Evolutionary conservation across 2,329 filamentous ascomycete genomes (phyloP).

Genomic region (Pseudocercospora eumusae): DNA sequence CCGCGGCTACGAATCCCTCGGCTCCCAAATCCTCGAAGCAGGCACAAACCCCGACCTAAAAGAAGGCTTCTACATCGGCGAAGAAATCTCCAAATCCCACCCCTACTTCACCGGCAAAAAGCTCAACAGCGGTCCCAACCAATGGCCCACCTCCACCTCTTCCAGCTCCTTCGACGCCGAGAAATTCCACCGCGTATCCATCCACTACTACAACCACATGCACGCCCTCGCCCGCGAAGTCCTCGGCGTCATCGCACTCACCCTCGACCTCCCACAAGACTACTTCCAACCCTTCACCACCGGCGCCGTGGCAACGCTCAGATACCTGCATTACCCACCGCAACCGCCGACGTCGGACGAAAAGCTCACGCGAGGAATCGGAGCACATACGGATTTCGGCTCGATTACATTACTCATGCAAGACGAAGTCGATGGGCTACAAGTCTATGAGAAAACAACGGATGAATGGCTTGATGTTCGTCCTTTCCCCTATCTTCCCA

Average conservation of each 20-base stretch:
- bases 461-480: not conserved
- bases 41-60: not conserved
- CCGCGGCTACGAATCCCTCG: not conserved
- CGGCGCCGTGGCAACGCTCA: slow-evolving; percentile 41
- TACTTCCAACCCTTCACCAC: slow-evolving; percentile 43
- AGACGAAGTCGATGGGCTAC: not conserved
- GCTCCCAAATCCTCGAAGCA: not conserved
- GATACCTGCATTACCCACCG: slow-evolving; percentile 42
- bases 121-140: slow-evolving; percentile 9
- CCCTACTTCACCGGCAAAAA: not conserved
- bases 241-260: slow-evolving; percentile 42
- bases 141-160: slow-evolving; percentile 11
- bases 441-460: not conserved
- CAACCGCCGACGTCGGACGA: slow-evolving; percentile 5
- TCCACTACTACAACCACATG: slow-evolving; percentile 40
- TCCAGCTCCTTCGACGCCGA: not conserved
- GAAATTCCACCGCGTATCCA: slow-evolving; percentile 38
- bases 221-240: slow-evolving; percentile 42
- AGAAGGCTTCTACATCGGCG: slow-evolving; percentile 5
- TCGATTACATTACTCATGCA: not conserved
- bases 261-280: slow-evolving; percentile 38
- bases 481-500: not conserved
- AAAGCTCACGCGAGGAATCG: not conserved
- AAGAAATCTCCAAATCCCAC: not conserved
- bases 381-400: slow-evolving; percentile 3